These are phyloP conservation scores for Plantago ovata DNA, from an alignment of 257 asterid species.

Conservation along the genomic window DNA sequence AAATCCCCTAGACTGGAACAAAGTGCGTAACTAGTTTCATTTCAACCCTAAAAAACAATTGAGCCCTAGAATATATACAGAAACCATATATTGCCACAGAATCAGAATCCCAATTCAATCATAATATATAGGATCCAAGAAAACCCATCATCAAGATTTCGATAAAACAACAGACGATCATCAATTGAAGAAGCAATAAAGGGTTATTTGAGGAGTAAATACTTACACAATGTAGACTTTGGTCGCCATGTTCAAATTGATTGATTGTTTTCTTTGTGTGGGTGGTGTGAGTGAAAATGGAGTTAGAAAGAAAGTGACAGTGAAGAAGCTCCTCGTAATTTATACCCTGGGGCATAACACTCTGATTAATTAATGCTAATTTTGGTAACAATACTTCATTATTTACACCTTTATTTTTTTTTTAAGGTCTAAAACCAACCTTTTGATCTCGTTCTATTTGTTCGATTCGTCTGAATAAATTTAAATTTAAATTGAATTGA, in stretches of 20 bases:
- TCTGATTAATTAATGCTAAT: no score
- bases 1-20: no score
- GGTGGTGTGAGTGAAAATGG: constrained; percentile 6
- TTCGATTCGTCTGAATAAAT: no score
- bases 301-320: not conserved
- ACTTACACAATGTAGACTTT: constrained; percentile 72
- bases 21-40: no score
- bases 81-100: not conserved
- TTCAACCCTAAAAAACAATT: no score
- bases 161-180: not conserved
- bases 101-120: not conserved
- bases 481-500: no score
- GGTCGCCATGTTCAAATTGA: constrained; percentile 45
- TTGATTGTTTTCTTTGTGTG: not conserved
- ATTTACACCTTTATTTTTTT: no score
- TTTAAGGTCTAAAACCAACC: no score
- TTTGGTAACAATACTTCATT: no score
- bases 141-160: not conserved
- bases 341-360: no score
- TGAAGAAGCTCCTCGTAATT: not conserved
- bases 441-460: no score
- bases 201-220: not conserved
- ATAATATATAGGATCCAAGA: not conserved
- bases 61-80: no score
- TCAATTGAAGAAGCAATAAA: not conserved